Evolutionary conservation across 305 asterid species (phyloP).

Genomic region (Striga hermonthica): DNA sequence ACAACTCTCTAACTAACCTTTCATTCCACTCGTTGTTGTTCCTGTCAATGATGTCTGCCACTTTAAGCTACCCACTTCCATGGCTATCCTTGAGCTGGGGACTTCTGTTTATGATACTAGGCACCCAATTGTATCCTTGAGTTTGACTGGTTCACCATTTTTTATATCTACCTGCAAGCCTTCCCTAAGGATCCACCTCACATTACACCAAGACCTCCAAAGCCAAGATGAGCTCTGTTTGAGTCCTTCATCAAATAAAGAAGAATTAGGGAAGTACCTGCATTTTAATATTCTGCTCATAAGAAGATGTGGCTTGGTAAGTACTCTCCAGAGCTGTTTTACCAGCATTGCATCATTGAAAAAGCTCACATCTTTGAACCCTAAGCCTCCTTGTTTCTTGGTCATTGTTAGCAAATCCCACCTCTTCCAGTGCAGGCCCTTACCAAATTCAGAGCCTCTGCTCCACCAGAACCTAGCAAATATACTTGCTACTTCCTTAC

Average conservation of each 20-base stretch:
- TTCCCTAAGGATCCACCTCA: neutral
- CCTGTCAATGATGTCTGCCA: too few relatives aligned
- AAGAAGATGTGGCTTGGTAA: neutral
- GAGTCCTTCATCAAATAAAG: neutral
- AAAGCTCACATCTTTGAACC: neutral
- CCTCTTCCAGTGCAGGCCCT: neutral
- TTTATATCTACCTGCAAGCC: too few relatives aligned
- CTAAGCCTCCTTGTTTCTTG: neutral
- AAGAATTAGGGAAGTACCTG: neutral
- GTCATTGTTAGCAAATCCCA: neutral
- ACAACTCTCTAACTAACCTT: too few relatives aligned
- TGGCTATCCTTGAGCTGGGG: too few relatives aligned
- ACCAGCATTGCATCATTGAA: neutral
- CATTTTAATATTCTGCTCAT: neutral
- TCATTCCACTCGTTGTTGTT: too few relatives aligned
- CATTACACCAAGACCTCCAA: neutral
- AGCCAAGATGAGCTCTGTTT: neutral
- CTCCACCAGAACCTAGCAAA: neutral
- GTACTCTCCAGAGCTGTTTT: neutral
- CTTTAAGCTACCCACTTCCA: too few relatives aligned
- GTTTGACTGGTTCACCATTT: too few relatives aligned
- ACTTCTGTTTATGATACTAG: too few relatives aligned
- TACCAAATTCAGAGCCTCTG: neutral
- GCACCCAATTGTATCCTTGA: too few relatives aligned
- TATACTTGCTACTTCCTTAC: neutral